A percentile compares a stretch with the other conserved stretches of the same genome.
phyloP scores from a whole-genome alignment of 805 yeast genomes.

The Ogataea neopini region DNA sequence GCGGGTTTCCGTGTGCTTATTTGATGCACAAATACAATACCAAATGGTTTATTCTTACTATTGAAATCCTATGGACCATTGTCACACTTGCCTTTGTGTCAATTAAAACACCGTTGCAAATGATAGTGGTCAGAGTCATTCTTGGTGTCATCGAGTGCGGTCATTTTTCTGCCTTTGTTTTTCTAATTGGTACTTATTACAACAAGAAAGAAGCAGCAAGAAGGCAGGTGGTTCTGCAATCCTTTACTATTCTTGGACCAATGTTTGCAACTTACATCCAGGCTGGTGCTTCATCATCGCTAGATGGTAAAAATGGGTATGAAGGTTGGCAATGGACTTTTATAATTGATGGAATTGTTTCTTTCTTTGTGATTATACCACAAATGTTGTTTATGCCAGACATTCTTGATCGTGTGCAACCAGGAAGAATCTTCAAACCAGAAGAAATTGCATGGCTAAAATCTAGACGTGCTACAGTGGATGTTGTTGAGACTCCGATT shows the following conservation, averaged over 20 bases:
- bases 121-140: conserved; percentile 61
- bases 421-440: conserved; percentile 28
- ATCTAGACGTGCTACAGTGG: conserved; percentile 14
- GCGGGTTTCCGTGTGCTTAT: conserved; percentile 63
- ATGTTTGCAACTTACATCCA: conserved; percentile 58
- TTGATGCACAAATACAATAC: conserved; percentile 55
- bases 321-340: conserved; percentile 56
- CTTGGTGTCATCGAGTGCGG: conserved; percentile 69
- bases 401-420: conserved; percentile 31
- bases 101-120: conserved; percentile 48
- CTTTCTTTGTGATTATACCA: conserved; percentile 20
- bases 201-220: conserved; percentile 55
- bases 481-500: conserved; percentile 10
- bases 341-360: conserved; percentile 45
- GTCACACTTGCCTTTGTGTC: conserved; percentile 56
- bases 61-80: conserved; percentile 67
- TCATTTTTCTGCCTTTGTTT: conserved; percentile 60
- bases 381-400: conserved; percentile 29
- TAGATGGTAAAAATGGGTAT: conserved; percentile 20
- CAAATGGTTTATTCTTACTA: conserved; percentile 49
- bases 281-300: conserved; percentile 35
- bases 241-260: conserved; percentile 60
- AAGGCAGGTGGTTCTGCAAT: conserved; percentile 59
- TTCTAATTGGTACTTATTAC: conserved; percentile 57
- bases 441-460: conserved; percentile 17